phyloP scores from a whole-genome alignment of 352 stramenopile genomes.

The Pythium dissimile region DNA sequence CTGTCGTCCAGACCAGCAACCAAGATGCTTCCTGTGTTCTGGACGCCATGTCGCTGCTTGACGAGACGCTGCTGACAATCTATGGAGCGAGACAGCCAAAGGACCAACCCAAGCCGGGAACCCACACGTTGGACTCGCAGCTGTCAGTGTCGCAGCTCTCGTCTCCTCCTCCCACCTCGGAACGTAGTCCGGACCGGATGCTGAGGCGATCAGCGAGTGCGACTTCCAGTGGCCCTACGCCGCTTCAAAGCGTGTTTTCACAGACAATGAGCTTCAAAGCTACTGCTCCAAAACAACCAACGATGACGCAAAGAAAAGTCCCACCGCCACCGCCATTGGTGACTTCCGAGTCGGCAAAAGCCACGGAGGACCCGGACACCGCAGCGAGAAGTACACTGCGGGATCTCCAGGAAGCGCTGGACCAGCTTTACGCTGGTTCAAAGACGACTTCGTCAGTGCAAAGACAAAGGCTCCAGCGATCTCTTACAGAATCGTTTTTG shows the following conservation, averaged over 20 bases:
- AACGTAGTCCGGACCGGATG: too few species aligned
- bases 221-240: not conserved
- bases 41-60: constrained; percentile 37
- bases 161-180: too few species aligned
- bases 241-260: constrained; percentile 14
- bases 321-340: not conserved
- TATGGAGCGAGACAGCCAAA: constrained; percentile 21
- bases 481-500: constrained; percentile 43
- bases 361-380: constrained; percentile 27
- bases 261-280: constrained; percentile 2
- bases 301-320: too few species aligned
- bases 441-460: not conserved
- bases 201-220: not conserved
- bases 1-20: not conserved
- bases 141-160: not conserved
- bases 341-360: not conserved
- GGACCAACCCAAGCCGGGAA: too few species aligned
- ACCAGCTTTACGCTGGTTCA: constrained; percentile 23
- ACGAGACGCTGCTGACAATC: constrained; percentile 52
- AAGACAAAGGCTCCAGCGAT: constrained; percentile 1
- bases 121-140: not conserved
- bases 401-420: constrained; percentile 42
- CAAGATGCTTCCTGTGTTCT: not conserved
- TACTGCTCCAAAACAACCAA: too few species aligned
- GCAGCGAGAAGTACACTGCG: constrained; percentile 32